Evolutionary conservation across 208 protist genomes (phyloP).

Genomic region (Leishmania arabica): DNA sequence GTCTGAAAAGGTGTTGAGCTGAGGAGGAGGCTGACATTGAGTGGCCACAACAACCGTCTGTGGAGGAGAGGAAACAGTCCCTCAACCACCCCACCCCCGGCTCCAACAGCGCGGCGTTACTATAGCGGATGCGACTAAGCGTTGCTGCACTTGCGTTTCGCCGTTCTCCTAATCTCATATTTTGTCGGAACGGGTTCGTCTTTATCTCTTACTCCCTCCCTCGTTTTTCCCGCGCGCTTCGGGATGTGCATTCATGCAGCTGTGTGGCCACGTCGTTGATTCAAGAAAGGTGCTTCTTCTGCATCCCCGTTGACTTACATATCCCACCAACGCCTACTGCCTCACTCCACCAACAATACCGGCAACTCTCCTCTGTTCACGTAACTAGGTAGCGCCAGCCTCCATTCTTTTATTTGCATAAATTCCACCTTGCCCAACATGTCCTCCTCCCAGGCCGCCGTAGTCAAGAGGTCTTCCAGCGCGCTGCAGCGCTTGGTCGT

Average conservation of each 20-base stretch:
- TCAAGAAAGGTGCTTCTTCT: too few relatives aligned
- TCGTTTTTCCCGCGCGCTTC: not conserved
- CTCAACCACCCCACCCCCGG: not conserved
- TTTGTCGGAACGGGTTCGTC: not conserved
- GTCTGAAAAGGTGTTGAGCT: not conserved
- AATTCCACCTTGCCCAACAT: conserved; percentile 4
- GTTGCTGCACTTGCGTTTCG: not conserved
- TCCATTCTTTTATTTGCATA: not conserved
- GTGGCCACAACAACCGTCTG: not conserved
- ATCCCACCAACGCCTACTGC: not conserved
- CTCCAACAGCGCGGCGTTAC: not conserved
- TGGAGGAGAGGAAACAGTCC: not conserved
- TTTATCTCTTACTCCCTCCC: not conserved
- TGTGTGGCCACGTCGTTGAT: not conserved
- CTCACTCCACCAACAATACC: not conserved
- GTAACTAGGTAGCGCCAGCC: not conserved
- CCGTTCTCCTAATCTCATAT: not conserved
- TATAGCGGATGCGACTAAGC: not conserved
- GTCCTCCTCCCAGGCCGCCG: conserved; percentile 27
- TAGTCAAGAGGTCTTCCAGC: conserved; percentile 28
- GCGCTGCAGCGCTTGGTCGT: conserved; percentile 42
- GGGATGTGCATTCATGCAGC: not conserved
- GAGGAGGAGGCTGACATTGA: not conserved
- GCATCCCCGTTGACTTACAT: not conserved
- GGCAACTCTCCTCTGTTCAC: too few relatives aligned